These are phyloP conservation scores for Starmera caribaea DNA, from an alignment of 805 yeast genomes.

Conservation along the genomic window DNA sequence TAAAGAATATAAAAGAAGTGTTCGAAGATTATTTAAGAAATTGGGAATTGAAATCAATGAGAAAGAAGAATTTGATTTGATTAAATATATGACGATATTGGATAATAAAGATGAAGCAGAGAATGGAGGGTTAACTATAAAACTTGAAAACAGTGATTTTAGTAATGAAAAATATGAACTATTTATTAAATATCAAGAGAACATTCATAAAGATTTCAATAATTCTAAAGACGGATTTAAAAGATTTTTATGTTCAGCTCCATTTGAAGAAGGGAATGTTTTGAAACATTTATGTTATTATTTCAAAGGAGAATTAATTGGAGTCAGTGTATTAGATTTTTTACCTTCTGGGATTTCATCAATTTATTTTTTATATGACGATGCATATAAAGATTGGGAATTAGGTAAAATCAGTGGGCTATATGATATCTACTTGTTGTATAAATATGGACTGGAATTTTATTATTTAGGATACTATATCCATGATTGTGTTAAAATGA, in stretches of 20 bases:
- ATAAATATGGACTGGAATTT: slow-evolving; percentile 32
- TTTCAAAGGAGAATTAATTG: slow-evolving; percentile 50
- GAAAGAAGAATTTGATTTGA: slow-evolving; percentile 18
- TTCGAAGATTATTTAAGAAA: slow-evolving; percentile 44
- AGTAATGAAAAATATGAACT: slow-evolving; percentile 52
- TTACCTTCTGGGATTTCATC: slow-evolving; percentile 72
- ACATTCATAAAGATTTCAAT: slow-evolving; percentile 57
- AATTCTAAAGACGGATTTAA: slow-evolving; percentile 39
- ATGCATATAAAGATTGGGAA: slow-evolving; percentile 58
- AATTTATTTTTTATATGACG: slow-evolving; percentile 85
- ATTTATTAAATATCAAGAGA: slow-evolving; percentile 60
- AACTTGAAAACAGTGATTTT: slow-evolving; percentile 41
- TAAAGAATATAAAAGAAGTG: slow-evolving; percentile 58
- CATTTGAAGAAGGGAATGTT: slow-evolving; percentile 40
- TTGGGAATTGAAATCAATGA: slow-evolving; percentile 6
- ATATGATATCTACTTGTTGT: slow-evolving; percentile 51
- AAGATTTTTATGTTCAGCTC: slow-evolving; percentile 60
- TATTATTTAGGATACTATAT: slow-evolving; percentile 79
- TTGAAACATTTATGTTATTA: slow-evolving; percentile 79
- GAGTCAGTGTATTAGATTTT: slow-evolving; percentile 68
- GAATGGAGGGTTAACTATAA: slow-evolving; percentile 25
- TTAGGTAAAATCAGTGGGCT: slow-evolving; percentile 74
- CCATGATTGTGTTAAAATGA: slow-evolving; percentile 74
- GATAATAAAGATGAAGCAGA: slow-evolving; percentile 15
- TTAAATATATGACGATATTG: slow-evolving; percentile 27